Evolutionary conservation across 2,329 filamentous ascomycete species (phyloP).

Genomic region (Aspergillus aculeatinus): DNA sequence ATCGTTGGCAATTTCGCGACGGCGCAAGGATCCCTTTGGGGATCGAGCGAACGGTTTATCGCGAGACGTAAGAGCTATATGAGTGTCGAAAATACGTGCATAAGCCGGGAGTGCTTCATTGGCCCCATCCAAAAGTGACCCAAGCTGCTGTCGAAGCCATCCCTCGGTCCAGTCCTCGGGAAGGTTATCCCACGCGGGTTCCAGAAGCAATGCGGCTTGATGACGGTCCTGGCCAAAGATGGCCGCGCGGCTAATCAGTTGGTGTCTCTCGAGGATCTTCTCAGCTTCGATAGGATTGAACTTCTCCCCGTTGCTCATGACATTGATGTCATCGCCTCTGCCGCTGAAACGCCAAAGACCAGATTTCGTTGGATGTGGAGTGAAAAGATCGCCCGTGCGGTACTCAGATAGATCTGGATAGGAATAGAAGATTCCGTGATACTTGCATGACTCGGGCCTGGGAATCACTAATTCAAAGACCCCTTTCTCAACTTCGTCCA

Average conservation of each 20-base stretch:
- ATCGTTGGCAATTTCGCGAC: slow-evolving; percentile 2
- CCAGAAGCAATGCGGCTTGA: slow-evolving; percentile 38
- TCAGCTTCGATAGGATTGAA: slow-evolving; percentile 45
- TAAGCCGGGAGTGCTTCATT: slow-evolving; percentile 43
- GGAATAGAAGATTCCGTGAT: slow-evolving; percentile 19
- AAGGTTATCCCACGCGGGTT: slow-evolving; percentile 25
- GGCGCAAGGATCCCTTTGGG: slow-evolving; percentile 39
- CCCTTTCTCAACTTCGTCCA: slow-evolving; percentile 18
- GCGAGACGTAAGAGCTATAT: slow-evolving; percentile 41
- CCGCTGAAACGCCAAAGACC: slow-evolving; percentile 23
- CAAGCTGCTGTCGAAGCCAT: slow-evolving; percentile 41
- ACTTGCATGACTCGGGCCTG: not conserved
- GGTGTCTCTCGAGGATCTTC: slow-evolving; percentile 29
- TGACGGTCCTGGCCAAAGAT: slow-evolving; percentile 36
- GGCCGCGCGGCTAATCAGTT: slow-evolving; percentile 28
- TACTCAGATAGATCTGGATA: slow-evolving; percentile 21
- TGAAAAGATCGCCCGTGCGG: slow-evolving; percentile 23
- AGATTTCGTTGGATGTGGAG: slow-evolving; percentile 21
- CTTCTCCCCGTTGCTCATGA: slow-evolving; percentile 36
- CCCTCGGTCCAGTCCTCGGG: slow-evolving; percentile 23
- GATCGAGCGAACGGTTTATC: slow-evolving; percentile 47
- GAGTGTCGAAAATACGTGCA: slow-evolving; percentile 42
- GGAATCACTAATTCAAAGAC: slow-evolving; percentile 23
- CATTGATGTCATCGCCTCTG: slow-evolving; percentile 42
- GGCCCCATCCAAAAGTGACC: slow-evolving; percentile 36